These are phyloP conservation scores for Acer saccharum DNA, from an alignment of 345 rosid genomes.

Conservation along the genomic window DNA sequence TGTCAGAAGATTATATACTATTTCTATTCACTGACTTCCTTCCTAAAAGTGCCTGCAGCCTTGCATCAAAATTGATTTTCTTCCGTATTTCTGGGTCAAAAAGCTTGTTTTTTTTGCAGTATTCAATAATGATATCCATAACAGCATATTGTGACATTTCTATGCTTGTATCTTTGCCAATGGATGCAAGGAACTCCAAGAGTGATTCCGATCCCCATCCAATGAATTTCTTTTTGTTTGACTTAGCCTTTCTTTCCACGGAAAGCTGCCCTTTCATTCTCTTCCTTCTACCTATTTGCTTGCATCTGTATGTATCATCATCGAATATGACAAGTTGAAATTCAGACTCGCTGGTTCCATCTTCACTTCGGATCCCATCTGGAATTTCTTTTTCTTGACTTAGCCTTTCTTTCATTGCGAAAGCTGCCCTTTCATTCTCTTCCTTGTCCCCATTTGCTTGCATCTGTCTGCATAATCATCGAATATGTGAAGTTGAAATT, in stretches of 20 bases:
- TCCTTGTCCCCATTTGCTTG: constrained; percentile 13
- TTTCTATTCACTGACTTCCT: constrained; percentile 43
- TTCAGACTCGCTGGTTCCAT: constrained; percentile 9
- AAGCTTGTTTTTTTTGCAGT: constrained; percentile 42
- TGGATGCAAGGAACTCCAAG: constrained; percentile 40
- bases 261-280: constrained; percentile 2
- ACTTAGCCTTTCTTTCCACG: constrained; percentile 3
- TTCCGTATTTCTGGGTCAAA: constrained; percentile 41
- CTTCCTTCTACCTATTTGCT: constrained; percentile 17
- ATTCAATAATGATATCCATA: constrained; percentile 26
- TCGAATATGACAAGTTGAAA: constrained; percentile 19
- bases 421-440: constrained; percentile 12
- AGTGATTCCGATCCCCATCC: constrained; percentile 61
- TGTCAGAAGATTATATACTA: constrained; percentile 33
- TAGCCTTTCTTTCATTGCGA: background rate
- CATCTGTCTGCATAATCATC: constrained; percentile 21
- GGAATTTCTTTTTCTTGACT: background rate
- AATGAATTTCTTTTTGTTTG: constrained; percentile 25
- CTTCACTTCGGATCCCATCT: constrained; percentile 28
- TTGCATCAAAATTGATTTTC: constrained; percentile 48
- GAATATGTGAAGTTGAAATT: constrained; percentile 8
- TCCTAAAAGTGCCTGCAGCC: constrained; percentile 39
- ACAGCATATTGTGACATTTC: constrained; percentile 42
- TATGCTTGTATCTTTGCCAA: constrained; percentile 39
- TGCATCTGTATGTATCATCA: constrained; percentile 12